Evolutionary conservation across 2,329 filamentous ascomycete species (phyloP).

Genomic region (Colletotrichum salicis): DNA sequence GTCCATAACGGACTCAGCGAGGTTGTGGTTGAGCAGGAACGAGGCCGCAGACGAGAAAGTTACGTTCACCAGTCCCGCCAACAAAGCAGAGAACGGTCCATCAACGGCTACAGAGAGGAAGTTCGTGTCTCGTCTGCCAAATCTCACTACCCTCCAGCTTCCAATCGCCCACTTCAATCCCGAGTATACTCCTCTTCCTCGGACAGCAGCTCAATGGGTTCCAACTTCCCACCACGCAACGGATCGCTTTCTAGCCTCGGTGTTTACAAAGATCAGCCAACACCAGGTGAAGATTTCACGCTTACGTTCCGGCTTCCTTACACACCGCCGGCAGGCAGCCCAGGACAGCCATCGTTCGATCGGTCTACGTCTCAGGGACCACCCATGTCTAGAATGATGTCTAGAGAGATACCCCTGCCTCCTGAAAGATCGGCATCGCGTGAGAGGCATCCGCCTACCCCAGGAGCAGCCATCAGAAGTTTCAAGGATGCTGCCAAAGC

Average conservation of each 20-base stretch:
- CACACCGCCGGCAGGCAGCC: slow-evolving; percentile 25
- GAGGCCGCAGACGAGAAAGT: slow-evolving; percentile 30
- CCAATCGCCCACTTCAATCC: slow-evolving; percentile 29
- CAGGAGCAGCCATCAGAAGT: slow-evolving; percentile 35
- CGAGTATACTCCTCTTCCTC: slow-evolving; percentile 22
- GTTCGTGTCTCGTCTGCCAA: slow-evolving; percentile 28
- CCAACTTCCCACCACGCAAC: slow-evolving; percentile 16
- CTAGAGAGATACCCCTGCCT: slow-evolving; percentile 11
- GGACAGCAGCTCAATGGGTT: slow-evolving; percentile 2
- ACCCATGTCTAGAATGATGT: background rate
- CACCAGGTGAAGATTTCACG: slow-evolving; percentile 18
- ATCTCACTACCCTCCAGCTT: slow-evolving; percentile 34
- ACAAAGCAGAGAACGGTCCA: slow-evolving; percentile 33
- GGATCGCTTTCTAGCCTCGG: slow-evolving; percentile 10
- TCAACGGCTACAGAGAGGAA: slow-evolving; percentile 33
- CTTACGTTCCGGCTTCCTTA: slow-evolving; percentile 32
- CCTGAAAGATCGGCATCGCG: slow-evolving; percentile 4
- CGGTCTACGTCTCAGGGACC: slow-evolving; percentile 16
- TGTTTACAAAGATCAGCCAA: background rate
- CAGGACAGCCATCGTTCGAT: slow-evolving; percentile 12
- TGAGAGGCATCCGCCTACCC: slow-evolving; percentile 9
- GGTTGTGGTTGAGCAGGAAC: slow-evolving; percentile 20
- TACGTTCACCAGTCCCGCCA: slow-evolving; percentile 35
- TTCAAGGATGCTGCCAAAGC: slow-evolving; percentile 49
- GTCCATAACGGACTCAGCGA: slow-evolving; percentile 16